Base-by-base conservation (phyloP, 305 asterid genomes). In the Salvia sclarea region DNA sequence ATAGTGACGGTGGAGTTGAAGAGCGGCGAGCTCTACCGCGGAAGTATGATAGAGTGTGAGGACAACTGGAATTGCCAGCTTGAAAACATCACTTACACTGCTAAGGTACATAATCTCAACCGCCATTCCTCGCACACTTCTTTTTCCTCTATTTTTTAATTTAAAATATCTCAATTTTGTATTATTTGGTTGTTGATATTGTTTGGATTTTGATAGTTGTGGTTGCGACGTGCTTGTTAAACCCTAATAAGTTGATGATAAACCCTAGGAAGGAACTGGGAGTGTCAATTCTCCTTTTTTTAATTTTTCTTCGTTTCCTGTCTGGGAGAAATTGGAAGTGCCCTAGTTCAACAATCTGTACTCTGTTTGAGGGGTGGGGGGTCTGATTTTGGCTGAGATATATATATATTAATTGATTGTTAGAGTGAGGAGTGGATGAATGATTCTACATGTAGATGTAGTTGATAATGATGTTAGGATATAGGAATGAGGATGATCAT, bases 1-100 rank as follows among this genome's bases (percentile, higher is more conserved):
- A 68, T 89, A 7, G 98, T 92, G 47, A 87, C 95, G 22, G 96
- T 89, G 43, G 96, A 92, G 79, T 81, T 89, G 66, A 92, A 87
- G 79, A 92, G 95, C 76, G 98, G 98, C 48, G 96, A 89, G 85
- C 83, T 92, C 0, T 92, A 92, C 53, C 81, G 96, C 33, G 96
- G 98, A 60, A 89, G 96, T 74, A 89, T 92, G 98, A 77, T 92
- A 49, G 98, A 89, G 82, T 92, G 96, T 69, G 95, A 92, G 76
- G 98, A 92, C 54, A 92, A 92, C 69, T 92, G 96, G 96, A 92
- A 92, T 75, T 92, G 95, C 75, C 97, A 92, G 80, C 90, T 92
- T 17, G 96, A 92, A 22, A 90, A 71, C 86, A 93, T 93, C 76
- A 93, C 96, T 48, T 86, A 80, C 84, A 85, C 95, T 43, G 74